These are phyloP conservation scores for Fusarium duplospermum DNA, from an alignment of 2,329 filamentous ascomycete genomes.

Conservation along the genomic window DNA sequence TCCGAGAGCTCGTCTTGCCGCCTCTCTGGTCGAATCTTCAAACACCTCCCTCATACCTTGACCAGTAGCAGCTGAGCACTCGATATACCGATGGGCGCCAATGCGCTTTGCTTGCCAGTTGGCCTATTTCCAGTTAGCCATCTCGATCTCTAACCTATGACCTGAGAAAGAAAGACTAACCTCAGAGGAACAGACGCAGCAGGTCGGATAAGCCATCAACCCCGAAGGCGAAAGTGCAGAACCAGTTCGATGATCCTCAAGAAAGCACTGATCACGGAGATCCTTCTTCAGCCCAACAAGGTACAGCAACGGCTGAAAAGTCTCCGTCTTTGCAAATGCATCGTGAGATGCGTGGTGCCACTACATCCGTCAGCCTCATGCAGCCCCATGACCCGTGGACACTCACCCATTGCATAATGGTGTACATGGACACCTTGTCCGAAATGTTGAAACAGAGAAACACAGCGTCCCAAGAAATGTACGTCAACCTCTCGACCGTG, in stretches of 20 bases:
- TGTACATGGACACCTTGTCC: constrained; percentile 49
- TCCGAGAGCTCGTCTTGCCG: constrained; percentile 33
- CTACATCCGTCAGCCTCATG: constrained; percentile 29
- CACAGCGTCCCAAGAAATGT: constrained; percentile 52
- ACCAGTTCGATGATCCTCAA: constrained; percentile 33
- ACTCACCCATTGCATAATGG: constrained; percentile 52
- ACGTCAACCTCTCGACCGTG: constrained; percentile 49
- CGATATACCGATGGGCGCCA: constrained; percentile 46
- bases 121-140: constrained; percentile 40
- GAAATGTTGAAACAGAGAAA: constrained; percentile 55
- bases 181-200: constrained; percentile 48
- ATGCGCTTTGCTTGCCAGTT: constrained; percentile 48
- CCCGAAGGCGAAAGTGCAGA: constrained; percentile 11
- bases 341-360: constrained; percentile 45
- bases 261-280: constrained; percentile 39
- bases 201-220: constrained; percentile 40
- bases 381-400: fast-evolving
- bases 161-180: constrained; percentile 21
- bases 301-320: constrained; percentile 42
- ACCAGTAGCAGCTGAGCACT: constrained; percentile 52
- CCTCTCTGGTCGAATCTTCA: constrained; percentile 42
- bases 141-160: fast-evolving
- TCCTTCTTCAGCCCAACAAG: constrained; percentile 53
- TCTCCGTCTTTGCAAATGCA: constrained; percentile 42
- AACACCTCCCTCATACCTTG: constrained; percentile 49